Evolutionary conservation across 169 alveolate genomes (phyloP), one percentile per base, ranked within the genome.

Genomic region (Plasmodium knowlesi): DNA sequence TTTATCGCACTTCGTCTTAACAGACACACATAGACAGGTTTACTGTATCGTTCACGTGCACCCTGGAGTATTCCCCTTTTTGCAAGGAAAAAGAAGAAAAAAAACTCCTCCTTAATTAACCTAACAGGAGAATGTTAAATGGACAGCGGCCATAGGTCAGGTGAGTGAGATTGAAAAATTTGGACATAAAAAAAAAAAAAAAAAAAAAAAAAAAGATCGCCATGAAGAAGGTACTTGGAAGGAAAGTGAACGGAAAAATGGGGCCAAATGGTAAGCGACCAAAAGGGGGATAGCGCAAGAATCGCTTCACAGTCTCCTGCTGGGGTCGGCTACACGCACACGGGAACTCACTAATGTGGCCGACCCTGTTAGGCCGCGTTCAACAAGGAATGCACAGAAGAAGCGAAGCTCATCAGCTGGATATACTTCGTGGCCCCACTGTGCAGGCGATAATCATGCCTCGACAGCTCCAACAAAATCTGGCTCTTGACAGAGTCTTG

Each of bases 401-500:
- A 74, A 30, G 93, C 93, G 19, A 86, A 86, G 41, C 93, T 86
- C 83, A 86, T 53, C 12, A 86, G 86, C 46, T 86, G 93, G 4
- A 86, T 86, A 16, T 86, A 86, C 30, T 86, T 76, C 3, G 93
- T 86, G 3, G 93, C 93, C 10, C 93, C 93, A 50, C 71, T 74
- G 61, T 86, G 93, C 46, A 86, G 67, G 46, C 93, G 85, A 57
- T 74, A 86, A 57, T 86, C 93, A 46, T 86, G 86, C 16, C 93
- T 32, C 6, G 93, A 86, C 43, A 86, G 46, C 81, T 86, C 93
- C 71, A 86, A 30, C 70, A 86, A 16, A 50, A 86, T 86, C 46
- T 86, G 93, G 70, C 81, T 74, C 81, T 86, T 86, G 3, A 86
- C 53, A 0, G 93, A 74, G 32, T 86, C 93, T 14, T 86, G 43